Conservation (phyloP, 208 protist genomes). For the Naegleria fowleri region DNA sequence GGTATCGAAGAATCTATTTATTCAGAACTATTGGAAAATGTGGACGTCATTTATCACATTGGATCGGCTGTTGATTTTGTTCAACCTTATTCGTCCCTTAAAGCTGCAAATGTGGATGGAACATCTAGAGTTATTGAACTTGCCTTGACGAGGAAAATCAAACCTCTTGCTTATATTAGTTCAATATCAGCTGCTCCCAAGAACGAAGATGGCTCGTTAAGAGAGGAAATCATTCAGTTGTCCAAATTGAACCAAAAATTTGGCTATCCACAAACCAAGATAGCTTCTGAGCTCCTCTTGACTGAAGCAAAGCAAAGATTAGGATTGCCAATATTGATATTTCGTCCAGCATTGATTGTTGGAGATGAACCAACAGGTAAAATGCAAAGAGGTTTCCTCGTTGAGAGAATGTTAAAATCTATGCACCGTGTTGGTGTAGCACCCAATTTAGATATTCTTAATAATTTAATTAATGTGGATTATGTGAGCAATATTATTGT, state of each 20-base stretch:
- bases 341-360: conserved; percentile 5
- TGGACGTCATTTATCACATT: background rate
- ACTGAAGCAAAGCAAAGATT: background rate
- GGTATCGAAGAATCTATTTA: background rate
- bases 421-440: background rate
- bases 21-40: background rate
- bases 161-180: background rate
- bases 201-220: background rate
- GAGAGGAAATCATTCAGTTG: too few relatives aligned
- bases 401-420: background rate
- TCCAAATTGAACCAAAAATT: background rate
- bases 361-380: background rate
- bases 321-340: background rate
- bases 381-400: background rate
- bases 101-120: background rate
- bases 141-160: background rate
- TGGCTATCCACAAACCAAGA: background rate
- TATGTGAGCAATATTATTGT: conserved; percentile 5
- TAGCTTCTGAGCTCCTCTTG: background rate
- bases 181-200: background rate
- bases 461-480: background rate
- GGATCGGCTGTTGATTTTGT: background rate
- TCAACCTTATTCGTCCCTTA: background rate
- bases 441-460: background rate
- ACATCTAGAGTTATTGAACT: background rate